These are phyloP conservation scores for Straminergon stramineum DNA, from an alignment of 225 moss, liverwort and hornwort genomes.

Conservation along the genomic window DNA sequence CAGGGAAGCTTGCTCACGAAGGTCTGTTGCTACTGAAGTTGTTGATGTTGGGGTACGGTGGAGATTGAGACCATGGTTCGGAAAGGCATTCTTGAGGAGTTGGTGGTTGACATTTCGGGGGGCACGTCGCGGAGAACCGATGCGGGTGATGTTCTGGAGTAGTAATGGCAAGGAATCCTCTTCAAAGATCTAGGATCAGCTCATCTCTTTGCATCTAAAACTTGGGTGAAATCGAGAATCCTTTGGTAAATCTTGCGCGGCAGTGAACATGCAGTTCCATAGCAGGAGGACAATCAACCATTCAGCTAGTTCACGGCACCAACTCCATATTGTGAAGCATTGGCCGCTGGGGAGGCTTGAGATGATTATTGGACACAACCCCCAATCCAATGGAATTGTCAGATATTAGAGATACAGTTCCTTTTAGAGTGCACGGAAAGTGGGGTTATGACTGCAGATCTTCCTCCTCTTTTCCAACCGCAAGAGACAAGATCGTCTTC, in stretches of 20 bases:
- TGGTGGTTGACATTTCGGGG: background rate
- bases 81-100: constrained; percentile 14
- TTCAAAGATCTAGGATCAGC: background rate
- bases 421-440: background rate
- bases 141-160: background rate
- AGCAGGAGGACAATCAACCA: background rate
- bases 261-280: background rate
- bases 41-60: background rate
- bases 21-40: background rate
- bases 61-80: constrained; percentile 11
- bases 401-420: background rate
- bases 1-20: background rate
- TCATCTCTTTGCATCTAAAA: background rate
- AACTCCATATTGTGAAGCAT: background rate
- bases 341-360: background rate
- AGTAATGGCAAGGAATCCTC: too few species aligned
- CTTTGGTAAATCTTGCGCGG: background rate
- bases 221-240: background rate
- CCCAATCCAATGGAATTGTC: background rate
- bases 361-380: background rate
- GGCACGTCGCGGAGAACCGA: background rate
- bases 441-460: background rate
- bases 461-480: background rate
- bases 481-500: background rate
- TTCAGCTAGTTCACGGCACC: background rate